These are phyloP conservation scores for Niveomyces coronatus DNA, from an alignment of 2,329 filamentous ascomycete species.

Conservation along the genomic window DNA sequence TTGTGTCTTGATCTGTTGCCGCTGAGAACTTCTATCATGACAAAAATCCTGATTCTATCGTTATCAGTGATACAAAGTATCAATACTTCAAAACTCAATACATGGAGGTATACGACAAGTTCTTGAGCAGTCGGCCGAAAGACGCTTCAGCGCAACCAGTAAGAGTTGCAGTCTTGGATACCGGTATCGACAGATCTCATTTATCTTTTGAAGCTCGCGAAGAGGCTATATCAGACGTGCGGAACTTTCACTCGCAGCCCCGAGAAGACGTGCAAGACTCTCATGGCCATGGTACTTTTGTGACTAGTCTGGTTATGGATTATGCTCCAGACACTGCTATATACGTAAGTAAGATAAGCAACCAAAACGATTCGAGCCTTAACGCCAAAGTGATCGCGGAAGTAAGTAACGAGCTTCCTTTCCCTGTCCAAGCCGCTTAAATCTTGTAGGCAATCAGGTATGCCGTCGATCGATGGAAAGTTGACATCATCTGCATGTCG, in stretches of 20 bases:
- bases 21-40: too few relatives aligned
- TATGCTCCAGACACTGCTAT: conserved; percentile 7
- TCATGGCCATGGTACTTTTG: conserved; percentile 10
- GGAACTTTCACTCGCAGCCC: background rate
- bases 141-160: background rate
- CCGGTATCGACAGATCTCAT: conserved; percentile 7
- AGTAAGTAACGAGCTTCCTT: background rate
- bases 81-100: background rate
- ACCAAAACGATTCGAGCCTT: background rate
- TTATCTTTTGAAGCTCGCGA: background rate
- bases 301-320: conserved; percentile 7
- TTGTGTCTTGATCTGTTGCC: too few relatives aligned
- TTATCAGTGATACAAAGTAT: too few relatives aligned
- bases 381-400: background rate
- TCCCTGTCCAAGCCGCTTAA: background rate
- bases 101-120: conserved; percentile 3
- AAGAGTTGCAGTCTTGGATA: conserved; percentile 10
- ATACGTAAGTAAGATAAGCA: conserved; percentile 10
- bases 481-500: conserved; percentile 16
- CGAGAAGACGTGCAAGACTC: background rate
- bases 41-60: too few relatives aligned
- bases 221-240: conserved; percentile 2
- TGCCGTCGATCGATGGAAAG: conserved; percentile 9
- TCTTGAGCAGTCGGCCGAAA: background rate
- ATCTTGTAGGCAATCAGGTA: conserved; percentile 11